Evolutionary conservation across 768 basidiomycete genomes (phyloP), one percentile per base, ranked within the genome.

Genomic region (Royoungia palumana): DNA sequence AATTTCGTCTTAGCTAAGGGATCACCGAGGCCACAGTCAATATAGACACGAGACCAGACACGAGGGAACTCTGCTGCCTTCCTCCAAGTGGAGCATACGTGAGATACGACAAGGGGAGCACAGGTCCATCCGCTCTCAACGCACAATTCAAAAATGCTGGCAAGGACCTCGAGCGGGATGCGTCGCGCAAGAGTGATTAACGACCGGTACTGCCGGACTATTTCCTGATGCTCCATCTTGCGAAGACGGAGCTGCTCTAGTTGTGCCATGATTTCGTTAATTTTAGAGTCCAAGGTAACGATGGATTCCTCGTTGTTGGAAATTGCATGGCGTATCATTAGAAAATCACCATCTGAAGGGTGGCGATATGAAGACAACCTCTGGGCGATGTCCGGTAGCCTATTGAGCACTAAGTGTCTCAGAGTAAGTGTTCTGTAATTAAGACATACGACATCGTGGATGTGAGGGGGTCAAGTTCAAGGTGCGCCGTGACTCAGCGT

Each of bases 51-150:
- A 5, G 80, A 79, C 83, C 82, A 85, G 20, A 81, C 72, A 19
- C 71, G 66, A n/a, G 81, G 79, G 32, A 70, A 67, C 35, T 61
- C 63, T 14, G 78, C 70, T 1, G 80, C 81, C 54, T 69, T 72
- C 47, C 81, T 72, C 83, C 83, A 85, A 43, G 74, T 67, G 4
- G 75, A 71, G 56, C 81, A 85, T 35, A 83, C 80, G 40, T 81
- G 78, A 10, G 81, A 83, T 35, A 72, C 73, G 27, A 75, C 69
- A 13, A 84, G 59, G 17, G 82, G 82, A 17, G 75, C 78, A 22
- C 73, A 71, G 22, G 75, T 75, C 77, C 79, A 82, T 12, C 78
- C 76, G 39, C 72, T 70, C 19, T 63, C 64, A 5, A 75, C 72
- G 60, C 79, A 80, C 34, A 70, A 64, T 50, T 79, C 75, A 55